A percentile compares a stretch with the other conserved stretches of the same genome.
Evolutionary conservation across 768 basidiomycete genomes (phyloP).

Genomic region (Psilocybe tampanensis): DNA sequence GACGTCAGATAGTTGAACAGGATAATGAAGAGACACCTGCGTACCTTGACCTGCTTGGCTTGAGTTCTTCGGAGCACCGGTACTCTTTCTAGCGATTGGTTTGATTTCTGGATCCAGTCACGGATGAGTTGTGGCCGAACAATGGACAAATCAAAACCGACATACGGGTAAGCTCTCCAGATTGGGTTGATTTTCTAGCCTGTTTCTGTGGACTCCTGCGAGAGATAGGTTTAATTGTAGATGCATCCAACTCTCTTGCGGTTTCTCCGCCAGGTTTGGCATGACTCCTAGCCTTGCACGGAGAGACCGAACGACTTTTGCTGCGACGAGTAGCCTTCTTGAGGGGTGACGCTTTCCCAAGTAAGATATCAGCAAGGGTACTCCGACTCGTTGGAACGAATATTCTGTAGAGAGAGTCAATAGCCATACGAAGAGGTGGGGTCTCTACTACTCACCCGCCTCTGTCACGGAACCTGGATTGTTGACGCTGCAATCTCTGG

Average conservation of each 20-base stretch:
- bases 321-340: conserved; percentile 26
- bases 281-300: conserved; percentile 10
- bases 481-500: conserved; percentile 60
- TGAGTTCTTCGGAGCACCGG: neutral
- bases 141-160: neutral
- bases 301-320: conserved; percentile 34
- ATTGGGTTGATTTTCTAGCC: neutral
- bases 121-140: conserved; percentile 1
- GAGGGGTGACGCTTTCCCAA: conserved; percentile 42
- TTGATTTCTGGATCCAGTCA: neutral
- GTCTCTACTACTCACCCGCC: conserved; percentile 50
- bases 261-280: neutral
- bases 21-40: neutral
- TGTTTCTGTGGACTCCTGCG: conserved; percentile 9
- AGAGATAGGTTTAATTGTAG: neutral
- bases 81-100: neutral
- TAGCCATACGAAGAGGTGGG: neutral
- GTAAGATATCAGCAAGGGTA: conserved; percentile 52
- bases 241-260: neutral
- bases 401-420: conserved; percentile 36
- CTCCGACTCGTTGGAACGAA: conserved; percentile 56
- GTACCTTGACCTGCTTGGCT: neutral
- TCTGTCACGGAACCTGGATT: conserved; percentile 68
- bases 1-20: neutral
- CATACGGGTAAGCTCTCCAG: neutral